A percentile compares a stretch with the other conserved stretches of the same genome.
Conservation (phyloP, 1,284 basidiomycete species). For the Boletus semigastroideus region DNA sequence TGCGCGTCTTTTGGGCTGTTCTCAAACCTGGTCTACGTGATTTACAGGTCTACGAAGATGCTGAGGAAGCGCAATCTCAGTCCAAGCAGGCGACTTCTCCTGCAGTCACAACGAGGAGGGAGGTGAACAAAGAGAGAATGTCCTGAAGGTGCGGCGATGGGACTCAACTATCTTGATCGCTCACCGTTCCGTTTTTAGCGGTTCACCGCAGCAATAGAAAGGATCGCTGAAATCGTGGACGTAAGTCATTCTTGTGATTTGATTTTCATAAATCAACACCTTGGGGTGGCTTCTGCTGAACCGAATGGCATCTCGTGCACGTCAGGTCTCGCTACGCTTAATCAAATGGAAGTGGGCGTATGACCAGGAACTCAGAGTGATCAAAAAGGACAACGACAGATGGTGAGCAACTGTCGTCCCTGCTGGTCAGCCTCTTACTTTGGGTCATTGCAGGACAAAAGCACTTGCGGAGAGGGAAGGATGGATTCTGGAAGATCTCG, state of each 20-base stretch:
- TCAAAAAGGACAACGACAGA: conserved; percentile 30
- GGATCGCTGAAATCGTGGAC: conserved; percentile 24
- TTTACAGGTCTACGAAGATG: neutral
- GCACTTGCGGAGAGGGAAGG: conserved; percentile 37
- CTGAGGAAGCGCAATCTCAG: neutral
- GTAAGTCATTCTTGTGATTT: conserved; percentile 16
- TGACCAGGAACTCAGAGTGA: conserved; percentile 6
- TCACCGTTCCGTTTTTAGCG: conserved; percentile 9
- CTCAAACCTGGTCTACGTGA: conserved; percentile 1
- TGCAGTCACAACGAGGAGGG: neutral
- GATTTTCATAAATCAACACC: no score
- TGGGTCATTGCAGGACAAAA: conserved; percentile 32
- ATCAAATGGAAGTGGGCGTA: conserved; percentile 35
- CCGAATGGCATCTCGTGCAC: no score
- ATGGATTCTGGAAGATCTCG: conserved; percentile 39
- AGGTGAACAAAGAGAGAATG: neutral
- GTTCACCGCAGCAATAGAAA: conserved; percentile 4
- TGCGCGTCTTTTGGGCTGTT: no score
- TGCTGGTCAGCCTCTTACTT: neutral
- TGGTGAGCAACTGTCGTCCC: conserved; percentile 29
- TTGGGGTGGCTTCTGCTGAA: no score
- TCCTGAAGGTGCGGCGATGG: conserved; percentile 10
- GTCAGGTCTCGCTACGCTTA: conserved; percentile 37
- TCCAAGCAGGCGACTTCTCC: neutral
- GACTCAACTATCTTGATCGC: neutral